Conservation (phyloP, 148 eudicot species). For the Silene uniflora region DNA sequence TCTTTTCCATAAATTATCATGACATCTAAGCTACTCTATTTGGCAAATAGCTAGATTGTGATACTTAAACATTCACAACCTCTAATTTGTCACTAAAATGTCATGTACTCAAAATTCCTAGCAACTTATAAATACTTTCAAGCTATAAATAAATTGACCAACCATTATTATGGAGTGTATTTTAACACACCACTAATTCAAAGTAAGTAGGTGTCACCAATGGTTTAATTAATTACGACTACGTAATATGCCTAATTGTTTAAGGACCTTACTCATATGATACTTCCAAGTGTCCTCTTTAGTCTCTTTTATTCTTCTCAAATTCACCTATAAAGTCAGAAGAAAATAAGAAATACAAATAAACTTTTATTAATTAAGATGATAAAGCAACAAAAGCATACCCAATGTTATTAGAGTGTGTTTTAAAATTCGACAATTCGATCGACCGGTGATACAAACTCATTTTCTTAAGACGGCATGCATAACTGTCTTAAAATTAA, state of each 20-base stretch:
- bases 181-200: background rate
- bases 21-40: too few species aligned
- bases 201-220: constrained; percentile 1
- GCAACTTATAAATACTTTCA: background rate
- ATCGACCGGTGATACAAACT: too few species aligned
- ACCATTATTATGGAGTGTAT: background rate
- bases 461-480: too few species aligned
- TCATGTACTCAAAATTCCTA: background rate
- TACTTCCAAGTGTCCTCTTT: constrained; percentile 6
- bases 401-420: too few species aligned
- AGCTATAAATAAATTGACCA: constrained; percentile 4
- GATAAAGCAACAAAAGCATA: background rate
- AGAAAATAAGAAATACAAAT: background rate
- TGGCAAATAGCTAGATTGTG: too few species aligned
- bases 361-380: background rate
- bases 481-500: too few species aligned
- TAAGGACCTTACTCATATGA: background rate
- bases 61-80: background rate
- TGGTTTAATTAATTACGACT: background rate
- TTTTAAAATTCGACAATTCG: too few species aligned
- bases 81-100: background rate
- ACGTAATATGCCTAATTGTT: background rate
- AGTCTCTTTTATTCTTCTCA: background rate
- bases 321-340: background rate
- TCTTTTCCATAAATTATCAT: too few species aligned